Percentiles rank a stretch among this genome's conserved stretches.
Conservation (phyloP, 345 rosid genomes). For the Microthlaspi erraticum region DNA sequence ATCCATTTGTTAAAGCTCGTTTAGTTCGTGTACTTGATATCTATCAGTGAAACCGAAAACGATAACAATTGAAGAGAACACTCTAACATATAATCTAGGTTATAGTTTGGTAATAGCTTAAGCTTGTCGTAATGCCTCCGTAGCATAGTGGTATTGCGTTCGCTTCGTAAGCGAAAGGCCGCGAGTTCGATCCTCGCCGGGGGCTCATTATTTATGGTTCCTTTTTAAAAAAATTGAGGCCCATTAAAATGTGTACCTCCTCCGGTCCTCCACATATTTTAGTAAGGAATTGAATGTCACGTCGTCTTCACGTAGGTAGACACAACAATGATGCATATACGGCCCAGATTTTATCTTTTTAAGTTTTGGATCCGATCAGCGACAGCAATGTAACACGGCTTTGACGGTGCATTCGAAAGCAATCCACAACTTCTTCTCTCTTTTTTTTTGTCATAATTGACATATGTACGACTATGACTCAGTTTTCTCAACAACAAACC, state of each 20-base stretch:
- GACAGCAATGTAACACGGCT: neutral
- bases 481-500: neutral
- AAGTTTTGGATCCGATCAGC: neutral
- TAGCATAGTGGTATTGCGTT: conserved; percentile 99
- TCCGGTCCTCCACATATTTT: neutral
- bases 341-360: neutral
- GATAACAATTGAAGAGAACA: too few species aligned
- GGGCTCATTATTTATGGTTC: conserved; percentile 41
- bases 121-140: conserved; percentile 42
- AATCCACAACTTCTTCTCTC: neutral
- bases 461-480: neutral
- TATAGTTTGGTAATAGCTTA: neutral
- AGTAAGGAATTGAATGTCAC: neutral
- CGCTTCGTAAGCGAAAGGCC: conserved; percentile 99
- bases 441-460: neutral
- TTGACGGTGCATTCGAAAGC: neutral
- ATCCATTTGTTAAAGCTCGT: neutral
- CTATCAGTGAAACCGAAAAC: too few species aligned
- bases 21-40: neutral
- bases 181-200: conserved; percentile 98
- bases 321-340: neutral
- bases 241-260: neutral
- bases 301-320: neutral
- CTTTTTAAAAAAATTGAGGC: neutral
- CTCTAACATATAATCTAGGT: too few species aligned